A percentile compares a stretch with the other conserved stretches of the same genome.
Evolutionary conservation across 1,139 yeast genomes (phyloP).

Genomic region (Saccharomyces hybrid): DNA sequence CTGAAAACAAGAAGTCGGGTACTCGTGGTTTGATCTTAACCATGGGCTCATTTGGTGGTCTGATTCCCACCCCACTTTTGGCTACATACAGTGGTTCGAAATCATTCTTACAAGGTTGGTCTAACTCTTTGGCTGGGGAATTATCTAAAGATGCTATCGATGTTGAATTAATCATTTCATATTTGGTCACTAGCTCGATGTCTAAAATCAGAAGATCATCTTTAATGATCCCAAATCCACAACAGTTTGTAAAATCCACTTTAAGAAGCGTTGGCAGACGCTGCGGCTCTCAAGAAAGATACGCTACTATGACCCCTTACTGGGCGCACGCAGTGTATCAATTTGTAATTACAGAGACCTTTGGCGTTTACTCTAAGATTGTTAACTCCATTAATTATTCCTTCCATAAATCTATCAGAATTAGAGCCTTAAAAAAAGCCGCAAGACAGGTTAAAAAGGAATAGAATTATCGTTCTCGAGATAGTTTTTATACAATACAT

Average conservation of each 20-base stretch:
- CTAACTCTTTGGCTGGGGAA: slow-evolving; percentile 83
- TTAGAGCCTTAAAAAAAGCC: slow-evolving; percentile 75
- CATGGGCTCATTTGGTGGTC: slow-evolving; percentile 96
- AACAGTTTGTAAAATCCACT: slow-evolving; percentile 62
- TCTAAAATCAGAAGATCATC: slow-evolving; percentile 82
- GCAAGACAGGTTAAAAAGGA: slow-evolving; percentile 37
- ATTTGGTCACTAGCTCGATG: slow-evolving; percentile 91
- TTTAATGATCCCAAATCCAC: slow-evolving; percentile 71
- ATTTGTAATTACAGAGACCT: slow-evolving; percentile 66
- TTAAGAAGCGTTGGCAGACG: slow-evolving; percentile 70
- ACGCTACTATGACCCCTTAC: slow-evolving; percentile 80
- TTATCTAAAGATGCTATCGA: slow-evolving; percentile 61
- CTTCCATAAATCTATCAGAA: slow-evolving; percentile 76
- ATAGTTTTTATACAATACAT: neutral
- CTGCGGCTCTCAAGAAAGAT: slow-evolving; percentile 88
- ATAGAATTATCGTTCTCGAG: slow-evolving; percentile 3
- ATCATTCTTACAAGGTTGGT: slow-evolving; percentile 92
- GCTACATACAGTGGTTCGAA: slow-evolving; percentile 96
- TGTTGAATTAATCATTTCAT: slow-evolving; percentile 81
- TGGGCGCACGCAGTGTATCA: slow-evolving; percentile 94
- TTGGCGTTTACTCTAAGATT: slow-evolving; percentile 70
- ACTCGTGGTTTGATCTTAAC: slow-evolving; percentile 69
- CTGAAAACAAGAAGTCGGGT: slow-evolving; percentile 29
- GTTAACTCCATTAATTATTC: slow-evolving; percentile 60
- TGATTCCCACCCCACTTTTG: slow-evolving; percentile 83